phyloP scores from a whole-genome alignment of 2,329 filamentous ascomycete genomes.

The Aspergillus versicolor region DNA sequence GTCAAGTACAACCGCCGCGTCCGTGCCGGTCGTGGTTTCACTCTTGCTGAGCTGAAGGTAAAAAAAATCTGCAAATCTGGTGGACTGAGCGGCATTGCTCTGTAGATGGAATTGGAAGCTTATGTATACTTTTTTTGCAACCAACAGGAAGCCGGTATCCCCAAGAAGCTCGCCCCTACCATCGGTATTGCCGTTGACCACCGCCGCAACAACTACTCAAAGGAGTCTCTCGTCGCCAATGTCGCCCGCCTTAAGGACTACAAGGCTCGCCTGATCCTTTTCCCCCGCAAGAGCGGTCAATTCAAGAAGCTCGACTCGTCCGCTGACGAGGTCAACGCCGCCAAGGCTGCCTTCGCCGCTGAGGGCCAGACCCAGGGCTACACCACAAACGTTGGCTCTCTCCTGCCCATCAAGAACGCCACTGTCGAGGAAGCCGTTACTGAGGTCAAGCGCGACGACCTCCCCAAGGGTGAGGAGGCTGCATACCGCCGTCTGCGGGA shows the following conservation, averaged over 20 bases:
- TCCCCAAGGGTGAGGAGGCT: conserved; percentile 77
- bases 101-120: neutral
- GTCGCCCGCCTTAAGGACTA: conserved; percentile 98
- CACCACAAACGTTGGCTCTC: conserved; percentile 53
- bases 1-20: conserved; percentile 99
- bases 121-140: conserved; percentile 12
- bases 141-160: conserved; percentile 83
- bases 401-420: conserved; percentile 72
- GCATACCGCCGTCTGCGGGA: conserved; percentile 85
- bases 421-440: conserved; percentile 58
- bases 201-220: conserved; percentile 94
- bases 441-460: conserved; percentile 78
- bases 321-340: conserved; percentile 76
- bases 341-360: conserved; percentile 55
- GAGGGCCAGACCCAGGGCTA: conserved; percentile 53
- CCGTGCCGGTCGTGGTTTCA: conserved; percentile 95
- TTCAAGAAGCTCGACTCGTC: conserved; percentile 88
- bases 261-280: conserved; percentile 93
- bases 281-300: conserved; percentile 92
- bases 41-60: conserved; percentile 97
- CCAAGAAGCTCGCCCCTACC: conserved; percentile 89
- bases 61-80: conserved; percentile 10
- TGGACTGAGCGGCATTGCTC: neutral
- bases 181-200: conserved; percentile 96
- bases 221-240: conserved; percentile 92